Conservation (phyloP, 2,329 filamentous ascomycete genomes). For the Phialophora verrucosa region DNA sequence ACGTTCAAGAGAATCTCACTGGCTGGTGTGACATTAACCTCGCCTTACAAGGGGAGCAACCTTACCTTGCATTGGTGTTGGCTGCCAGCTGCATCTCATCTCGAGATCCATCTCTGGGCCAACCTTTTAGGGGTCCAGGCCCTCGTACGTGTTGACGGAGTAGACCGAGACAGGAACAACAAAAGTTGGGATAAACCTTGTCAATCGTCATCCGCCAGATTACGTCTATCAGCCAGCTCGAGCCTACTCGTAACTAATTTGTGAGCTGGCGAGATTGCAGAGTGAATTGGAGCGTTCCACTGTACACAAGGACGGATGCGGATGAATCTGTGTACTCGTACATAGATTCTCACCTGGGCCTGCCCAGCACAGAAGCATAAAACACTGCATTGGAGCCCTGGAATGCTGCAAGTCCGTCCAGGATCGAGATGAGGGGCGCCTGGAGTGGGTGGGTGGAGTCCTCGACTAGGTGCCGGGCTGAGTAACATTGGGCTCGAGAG, state of each 20-base stretch:
- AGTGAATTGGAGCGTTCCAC: background rate
- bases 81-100: background rate
- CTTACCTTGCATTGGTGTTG: background rate
- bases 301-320: background rate
- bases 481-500: background rate
- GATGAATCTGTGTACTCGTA: too few species aligned
- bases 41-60: background rate
- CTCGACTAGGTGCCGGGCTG: background rate
- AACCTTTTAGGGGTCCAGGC: background rate
- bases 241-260: background rate
- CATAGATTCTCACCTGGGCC: background rate
- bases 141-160: background rate
- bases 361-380: background rate
- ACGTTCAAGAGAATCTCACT: background rate
- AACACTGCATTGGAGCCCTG: background rate
- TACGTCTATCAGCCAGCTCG: background rate
- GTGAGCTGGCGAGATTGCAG: background rate
- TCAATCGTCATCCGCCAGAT: background rate
- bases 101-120: background rate
- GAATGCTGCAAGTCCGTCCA: background rate
- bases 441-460: conserved; percentile 1
- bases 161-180: background rate
- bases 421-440: background rate
- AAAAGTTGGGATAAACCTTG: background rate
- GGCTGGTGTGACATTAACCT: background rate